These are phyloP conservation scores for Pichia sp. DNA, from an alignment of 1,139 yeast species.

Conservation along the genomic window DNA sequence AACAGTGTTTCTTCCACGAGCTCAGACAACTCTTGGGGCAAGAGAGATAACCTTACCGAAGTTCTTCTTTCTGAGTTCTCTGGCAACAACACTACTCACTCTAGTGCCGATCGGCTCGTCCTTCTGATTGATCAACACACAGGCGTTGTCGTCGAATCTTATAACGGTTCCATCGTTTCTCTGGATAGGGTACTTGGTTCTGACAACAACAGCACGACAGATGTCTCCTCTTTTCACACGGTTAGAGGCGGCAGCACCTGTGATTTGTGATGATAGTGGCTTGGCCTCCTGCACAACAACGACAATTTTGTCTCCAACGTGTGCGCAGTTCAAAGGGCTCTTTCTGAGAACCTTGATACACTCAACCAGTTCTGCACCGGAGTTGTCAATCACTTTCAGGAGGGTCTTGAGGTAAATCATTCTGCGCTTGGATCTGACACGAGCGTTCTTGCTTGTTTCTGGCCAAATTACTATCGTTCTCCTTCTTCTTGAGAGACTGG, in stretches of 20 bases:
- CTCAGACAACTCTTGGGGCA: conserved; percentile 67
- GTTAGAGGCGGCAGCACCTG: conserved; percentile 63
- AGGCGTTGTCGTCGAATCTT: conserved; percentile 93
- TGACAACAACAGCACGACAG: conserved; percentile 90
- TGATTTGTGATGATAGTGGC: conserved; percentile 57
- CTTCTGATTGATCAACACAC: conserved; percentile 84
- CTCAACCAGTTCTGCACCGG: conserved; percentile 90
- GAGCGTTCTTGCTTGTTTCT: too few relatives aligned
- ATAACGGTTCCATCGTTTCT: conserved; percentile 86
- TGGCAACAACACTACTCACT: conserved; percentile 86
- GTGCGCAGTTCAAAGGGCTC: conserved; percentile 77
- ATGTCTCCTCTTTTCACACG: conserved; percentile 94
- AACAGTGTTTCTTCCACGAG: background rate
- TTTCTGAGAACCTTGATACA: conserved; percentile 93
- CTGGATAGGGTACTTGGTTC: conserved; percentile 81
- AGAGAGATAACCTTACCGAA: conserved; percentile 83
- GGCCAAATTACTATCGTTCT: too few relatives aligned
- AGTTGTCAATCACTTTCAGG: conserved; percentile 86
- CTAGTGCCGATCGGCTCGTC: conserved; percentile 95
- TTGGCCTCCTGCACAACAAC: conserved; percentile 92
- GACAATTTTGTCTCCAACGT: conserved; percentile 86
- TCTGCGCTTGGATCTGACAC: background rate
- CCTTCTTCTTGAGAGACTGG: too few relatives aligned
- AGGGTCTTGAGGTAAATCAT: conserved; percentile 90
- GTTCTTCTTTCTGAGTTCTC: conserved; percentile 80